Percentiles rank a stretch among this genome's conserved stretches.
phyloP scores from a whole-genome alignment of 306 rosid species.

The Fragaria vesca region DNA sequence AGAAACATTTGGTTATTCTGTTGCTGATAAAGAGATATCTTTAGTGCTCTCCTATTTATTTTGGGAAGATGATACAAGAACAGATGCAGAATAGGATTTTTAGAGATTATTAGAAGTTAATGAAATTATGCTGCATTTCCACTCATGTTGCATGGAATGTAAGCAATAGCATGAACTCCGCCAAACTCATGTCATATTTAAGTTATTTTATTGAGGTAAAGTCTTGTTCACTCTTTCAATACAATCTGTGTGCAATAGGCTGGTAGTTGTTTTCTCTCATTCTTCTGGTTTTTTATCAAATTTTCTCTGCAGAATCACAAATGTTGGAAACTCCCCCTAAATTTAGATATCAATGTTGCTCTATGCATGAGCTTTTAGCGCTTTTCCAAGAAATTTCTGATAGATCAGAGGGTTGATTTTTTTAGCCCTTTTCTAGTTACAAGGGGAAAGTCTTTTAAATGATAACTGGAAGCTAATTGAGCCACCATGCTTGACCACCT shows the following conservation, averaged over 20 bases:
- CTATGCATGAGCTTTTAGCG: not conserved
- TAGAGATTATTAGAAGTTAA: not conserved
- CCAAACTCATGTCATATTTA: not conserved
- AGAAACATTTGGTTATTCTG: constrained; percentile 2
- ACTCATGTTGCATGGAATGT: constrained; percentile 3
- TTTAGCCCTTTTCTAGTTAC: not conserved
- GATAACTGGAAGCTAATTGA: not conserved
- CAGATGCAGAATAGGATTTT: not conserved
- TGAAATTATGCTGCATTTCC: constrained; percentile 1
- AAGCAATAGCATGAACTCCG: constrained; percentile 15
- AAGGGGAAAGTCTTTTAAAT: not conserved
- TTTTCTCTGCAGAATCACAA: not conserved
- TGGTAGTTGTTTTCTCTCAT: not conserved
- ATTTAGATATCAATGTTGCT: not conserved
- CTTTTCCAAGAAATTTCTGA: constrained; percentile 6
- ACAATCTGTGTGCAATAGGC: not conserved
- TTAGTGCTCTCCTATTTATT: not conserved
- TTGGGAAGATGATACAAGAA: constrained; percentile 11
- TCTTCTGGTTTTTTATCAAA: not conserved
- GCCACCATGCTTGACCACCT: constrained; percentile 13
- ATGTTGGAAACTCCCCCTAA: not conserved
- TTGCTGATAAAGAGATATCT: constrained; percentile 8
- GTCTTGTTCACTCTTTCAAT: not conserved
- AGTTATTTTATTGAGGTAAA: not conserved
- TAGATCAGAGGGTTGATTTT: not conserved